Conservation (phyloP, 192 early-diverging fungal species). For the Podila verticillata region DNA sequence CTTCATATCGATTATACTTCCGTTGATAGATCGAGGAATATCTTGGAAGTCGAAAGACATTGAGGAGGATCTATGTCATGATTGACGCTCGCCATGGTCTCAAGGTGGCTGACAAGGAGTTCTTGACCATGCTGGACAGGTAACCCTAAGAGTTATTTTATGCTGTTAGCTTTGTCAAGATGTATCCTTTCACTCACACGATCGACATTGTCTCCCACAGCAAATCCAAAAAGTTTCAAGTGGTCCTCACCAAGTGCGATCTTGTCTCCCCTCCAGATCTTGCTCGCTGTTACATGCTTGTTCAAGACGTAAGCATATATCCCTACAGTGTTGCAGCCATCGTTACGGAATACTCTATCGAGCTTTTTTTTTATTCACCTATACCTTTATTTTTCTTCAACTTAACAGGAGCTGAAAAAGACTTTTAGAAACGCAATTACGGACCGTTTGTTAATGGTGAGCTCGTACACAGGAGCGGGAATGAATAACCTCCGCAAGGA, state of each 20-base stretch:
- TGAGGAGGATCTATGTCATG: constrained; percentile 75
- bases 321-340: too few relatives aligned
- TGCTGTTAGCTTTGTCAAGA: not conserved
- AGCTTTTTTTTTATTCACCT: not conserved
- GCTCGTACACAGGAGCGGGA: constrained; percentile 64
- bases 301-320: constrained; percentile 52
- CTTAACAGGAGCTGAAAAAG: constrained; percentile 21
- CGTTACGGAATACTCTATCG: too few relatives aligned
- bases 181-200: not conserved
- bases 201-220: constrained; percentile 23
- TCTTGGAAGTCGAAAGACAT: constrained; percentile 59
- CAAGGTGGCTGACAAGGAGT: constrained; percentile 64
- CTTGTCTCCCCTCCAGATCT: constrained; percentile 68
- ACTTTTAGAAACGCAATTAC: constrained; percentile 48
- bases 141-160: constrained; percentile 14
- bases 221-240: constrained; percentile 55
- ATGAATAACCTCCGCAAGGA: constrained; percentile 78
- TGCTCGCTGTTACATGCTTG: constrained; percentile 66
- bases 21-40: constrained; percentile 74
- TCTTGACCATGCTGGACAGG: constrained; percentile 61
- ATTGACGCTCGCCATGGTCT: constrained; percentile 81
- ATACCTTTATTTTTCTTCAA: not conserved
- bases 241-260: constrained; percentile 81
- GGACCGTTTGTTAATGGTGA: constrained; percentile 68
- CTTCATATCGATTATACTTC: not conserved